Percentiles rank a stretch among this genome's conserved stretches.
These are phyloP conservation scores for Rhynchosporium agropyri DNA, from an alignment of 2,329 filamentous ascomycete genomes.

Conservation along the genomic window DNA sequence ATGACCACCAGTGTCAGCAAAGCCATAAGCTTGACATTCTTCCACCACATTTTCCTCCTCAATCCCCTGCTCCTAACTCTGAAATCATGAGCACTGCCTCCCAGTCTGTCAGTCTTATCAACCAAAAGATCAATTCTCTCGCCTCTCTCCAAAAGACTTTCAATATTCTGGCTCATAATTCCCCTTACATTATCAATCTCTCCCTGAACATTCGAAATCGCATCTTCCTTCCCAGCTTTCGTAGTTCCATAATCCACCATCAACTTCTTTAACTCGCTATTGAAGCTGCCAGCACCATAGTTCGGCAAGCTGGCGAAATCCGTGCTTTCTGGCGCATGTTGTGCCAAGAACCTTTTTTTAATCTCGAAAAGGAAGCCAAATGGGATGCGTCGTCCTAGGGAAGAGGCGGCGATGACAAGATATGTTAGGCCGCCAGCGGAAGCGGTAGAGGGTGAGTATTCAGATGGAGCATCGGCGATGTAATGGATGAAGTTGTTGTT, in stretches of 20 bases:
- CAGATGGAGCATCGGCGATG: constrained; percentile 79
- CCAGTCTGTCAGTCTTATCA: constrained; percentile 93
- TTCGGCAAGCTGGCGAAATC: constrained; percentile 79
- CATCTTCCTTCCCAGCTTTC: constrained; percentile 74
- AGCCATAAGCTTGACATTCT: constrained; percentile 94
- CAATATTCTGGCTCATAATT: constrained; percentile 96
- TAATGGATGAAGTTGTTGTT: constrained; percentile 94
- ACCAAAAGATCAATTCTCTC: constrained; percentile 93
- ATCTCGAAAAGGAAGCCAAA: constrained; percentile 93
- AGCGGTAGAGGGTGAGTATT: constrained; percentile 55
- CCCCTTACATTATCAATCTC: constrained; percentile 92
- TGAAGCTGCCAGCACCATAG: constrained; percentile 90
- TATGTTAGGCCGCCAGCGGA: constrained; percentile 85
- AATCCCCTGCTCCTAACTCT: constrained; percentile 82
- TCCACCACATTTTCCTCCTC: constrained; percentile 98
- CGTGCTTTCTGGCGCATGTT: constrained; percentile 66
- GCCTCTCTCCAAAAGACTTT: constrained; percentile 83
- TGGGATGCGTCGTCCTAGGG: constrained; percentile 82
- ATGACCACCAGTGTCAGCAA: constrained; percentile 72
- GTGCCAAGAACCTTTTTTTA: constrained; percentile 79
- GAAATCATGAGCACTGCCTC: constrained; percentile 88
- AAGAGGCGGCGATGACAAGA: constrained; percentile 81
- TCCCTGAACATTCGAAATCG: constrained; percentile 77
- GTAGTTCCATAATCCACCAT: constrained; percentile 87
- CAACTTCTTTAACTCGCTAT: constrained; percentile 72